Conservation (phyloP, 208 protist genomes). For the Zelonia costaricensis region DNA sequence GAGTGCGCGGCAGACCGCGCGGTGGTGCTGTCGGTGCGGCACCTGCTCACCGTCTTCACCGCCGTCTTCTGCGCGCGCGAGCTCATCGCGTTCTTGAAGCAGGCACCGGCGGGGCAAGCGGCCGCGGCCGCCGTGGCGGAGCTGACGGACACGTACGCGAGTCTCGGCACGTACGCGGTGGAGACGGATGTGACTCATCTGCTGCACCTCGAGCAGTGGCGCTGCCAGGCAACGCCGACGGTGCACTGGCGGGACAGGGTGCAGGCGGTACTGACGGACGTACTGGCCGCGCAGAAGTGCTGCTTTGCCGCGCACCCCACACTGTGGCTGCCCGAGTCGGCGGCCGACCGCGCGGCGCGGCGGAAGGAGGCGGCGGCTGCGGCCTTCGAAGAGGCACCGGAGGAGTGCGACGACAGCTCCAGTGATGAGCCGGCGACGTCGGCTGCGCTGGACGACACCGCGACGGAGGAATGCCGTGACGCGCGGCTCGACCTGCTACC, state of each 20-base stretch:
- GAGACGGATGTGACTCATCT: slow-evolving; percentile 78
- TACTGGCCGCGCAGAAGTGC: slow-evolving; percentile 19
- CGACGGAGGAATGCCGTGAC: background rate
- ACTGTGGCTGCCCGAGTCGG: slow-evolving; percentile 23
- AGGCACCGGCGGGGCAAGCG: slow-evolving; percentile 11
- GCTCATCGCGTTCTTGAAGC: slow-evolving; percentile 28
- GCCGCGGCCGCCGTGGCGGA: slow-evolving; percentile 9
- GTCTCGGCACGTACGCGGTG: slow-evolving; percentile 49
- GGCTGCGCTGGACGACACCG: background rate
- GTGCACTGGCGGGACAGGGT: slow-evolving; percentile 6
- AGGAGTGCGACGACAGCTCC: background rate
- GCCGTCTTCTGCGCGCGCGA: slow-evolving; percentile 46
- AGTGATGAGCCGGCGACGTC: background rate
- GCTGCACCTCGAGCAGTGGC: slow-evolving; percentile 43
- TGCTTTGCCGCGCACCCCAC: slow-evolving; percentile 25
- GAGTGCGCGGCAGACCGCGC: slow-evolving; percentile 38
- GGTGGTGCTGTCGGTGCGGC: slow-evolving; percentile 46
- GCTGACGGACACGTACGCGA: slow-evolving; percentile 16
- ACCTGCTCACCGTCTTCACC: slow-evolving; percentile 58
- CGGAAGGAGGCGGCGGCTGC: background rate
- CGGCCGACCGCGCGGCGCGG: slow-evolving; percentile 7
- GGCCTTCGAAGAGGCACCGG: background rate
- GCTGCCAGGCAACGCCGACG: slow-evolving; percentile 2
- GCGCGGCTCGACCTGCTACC: slow-evolving; percentile 15
- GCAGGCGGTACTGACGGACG: slow-evolving; percentile 17